A percentile compares a stretch with the other conserved stretches of the same genome.
These are phyloP conservation scores for Zychaea mexicana DNA, from an alignment of 371 early-diverging fungal species.

Conservation along the genomic window DNA sequence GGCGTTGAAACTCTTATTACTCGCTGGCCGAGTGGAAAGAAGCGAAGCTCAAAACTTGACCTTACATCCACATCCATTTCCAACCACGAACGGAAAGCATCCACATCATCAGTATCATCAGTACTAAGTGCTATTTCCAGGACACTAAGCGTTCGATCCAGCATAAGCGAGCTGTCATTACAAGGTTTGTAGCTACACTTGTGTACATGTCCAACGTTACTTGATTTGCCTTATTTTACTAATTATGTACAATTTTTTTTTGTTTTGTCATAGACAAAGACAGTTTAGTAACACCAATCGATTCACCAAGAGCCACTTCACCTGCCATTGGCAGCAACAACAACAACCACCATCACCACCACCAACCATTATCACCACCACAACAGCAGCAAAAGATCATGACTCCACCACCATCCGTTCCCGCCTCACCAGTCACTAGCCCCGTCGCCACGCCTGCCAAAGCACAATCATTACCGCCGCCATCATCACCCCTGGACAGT, in stretches of 20 bases:
- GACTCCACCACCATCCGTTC: conserved; percentile 5
- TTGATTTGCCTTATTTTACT: neutral
- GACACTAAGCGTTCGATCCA: neutral
- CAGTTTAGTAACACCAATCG: neutral
- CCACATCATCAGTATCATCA: neutral
- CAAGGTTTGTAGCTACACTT: neutral
- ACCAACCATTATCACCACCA: neutral
- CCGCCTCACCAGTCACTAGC: conserved; percentile 18
- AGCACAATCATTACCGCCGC: conserved; percentile 13
- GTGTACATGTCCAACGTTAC: neutral
- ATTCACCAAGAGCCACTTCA: neutral
- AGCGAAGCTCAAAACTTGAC: neutral
- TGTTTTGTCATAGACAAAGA: neutral
- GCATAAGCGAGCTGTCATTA: neutral
- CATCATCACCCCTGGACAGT: conserved; percentile 21
- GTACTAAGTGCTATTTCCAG: neutral
- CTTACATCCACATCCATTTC: neutral
- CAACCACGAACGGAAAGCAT: neutral
- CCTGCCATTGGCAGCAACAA: neutral
- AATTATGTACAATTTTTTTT: neutral
- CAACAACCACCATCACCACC: neutral
- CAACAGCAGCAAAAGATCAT: neutral
- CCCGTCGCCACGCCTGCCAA: conserved; percentile 1
- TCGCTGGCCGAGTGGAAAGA: conserved; percentile 3
- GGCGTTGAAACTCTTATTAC: conserved; percentile 6